Evolutionary conservation across 345 rosid genomes (phyloP), one percentile per base, ranked within the genome.

Genomic region (Noccaea caerulescens): DNA sequence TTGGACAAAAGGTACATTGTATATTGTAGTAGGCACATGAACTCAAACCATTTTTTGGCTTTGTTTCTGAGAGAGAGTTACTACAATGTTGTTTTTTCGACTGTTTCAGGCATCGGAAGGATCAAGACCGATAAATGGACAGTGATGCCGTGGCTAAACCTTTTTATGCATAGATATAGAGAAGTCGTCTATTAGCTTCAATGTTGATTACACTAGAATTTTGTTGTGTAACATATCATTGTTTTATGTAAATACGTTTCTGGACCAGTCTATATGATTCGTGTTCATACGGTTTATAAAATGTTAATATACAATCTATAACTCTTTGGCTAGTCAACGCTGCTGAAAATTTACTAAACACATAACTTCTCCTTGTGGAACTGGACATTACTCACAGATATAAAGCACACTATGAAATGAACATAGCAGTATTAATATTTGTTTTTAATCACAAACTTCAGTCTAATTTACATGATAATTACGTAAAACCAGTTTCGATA

Each of bases 331-430:
- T 12, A 8, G 18, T 20, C 6, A 3, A 39, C 43, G 5, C 32
- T 36, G 43, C 34, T 11, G 46, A 23, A 25, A 10, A 10, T 51
- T 51, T 36, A 27, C 18, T 59, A 39, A 37, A 37, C 36, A 50
- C 4, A 23, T 2, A 38, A 23, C 50, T 5, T 55, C 67, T 25
- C 5, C 52, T 10, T 61, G 54, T 41, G 89, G 86, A 76, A 84
- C 58, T 4, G 87, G 86, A 56, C 87, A 84, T 7, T 59, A 13
- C 51, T 85, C 88, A 18, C 80, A 85, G 44, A 86, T 86, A 16
- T 16, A 16, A 20, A 20, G 23, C 62, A 12, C 8, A 47, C 27
- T 53, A 44, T 53, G 56, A 45, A 46, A 45, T 56, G 36, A 58
- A 39, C 39, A 57, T 30, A 16, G 7, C 20, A 37, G 34, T 42